Percentiles rank a stretch among this genome's conserved stretches.
phyloP scores from a whole-genome alignment of 73 alveolate genomes.

The Tetrahymena malaccensis region DNA sequence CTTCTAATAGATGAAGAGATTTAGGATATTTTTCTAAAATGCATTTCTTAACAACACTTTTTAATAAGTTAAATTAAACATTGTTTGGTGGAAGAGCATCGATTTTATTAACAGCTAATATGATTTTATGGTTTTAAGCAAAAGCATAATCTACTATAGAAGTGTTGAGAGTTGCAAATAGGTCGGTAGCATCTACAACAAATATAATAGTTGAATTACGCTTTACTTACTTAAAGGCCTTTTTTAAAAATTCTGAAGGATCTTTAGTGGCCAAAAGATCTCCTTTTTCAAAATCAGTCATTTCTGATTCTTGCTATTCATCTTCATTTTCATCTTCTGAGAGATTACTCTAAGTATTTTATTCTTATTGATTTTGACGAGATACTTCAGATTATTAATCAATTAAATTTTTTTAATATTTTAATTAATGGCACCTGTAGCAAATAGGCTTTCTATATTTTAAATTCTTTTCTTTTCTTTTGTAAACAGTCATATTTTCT shows the following conservation, averaged over 20 bases:
- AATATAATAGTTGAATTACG: not conserved
- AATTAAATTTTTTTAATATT: not conserved
- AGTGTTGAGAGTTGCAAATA: not conserved
- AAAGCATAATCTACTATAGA: not conserved
- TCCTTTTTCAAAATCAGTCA: not conserved
- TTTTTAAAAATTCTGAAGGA: not conserved
- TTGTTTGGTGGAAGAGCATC: not conserved
- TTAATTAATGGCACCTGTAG: not conserved
- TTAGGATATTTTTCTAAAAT: not conserved
- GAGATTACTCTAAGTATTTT: not conserved
- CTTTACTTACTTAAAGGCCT: not conserved
- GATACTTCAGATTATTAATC: not conserved
- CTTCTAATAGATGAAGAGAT: not conserved
- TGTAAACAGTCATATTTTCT: not conserved
- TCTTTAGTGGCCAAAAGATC: not conserved
- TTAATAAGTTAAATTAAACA: not conserved
- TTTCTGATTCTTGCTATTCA: not conserved
- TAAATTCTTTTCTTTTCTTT: not conserved
- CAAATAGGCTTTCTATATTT: not conserved
- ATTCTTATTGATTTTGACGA: not conserved
- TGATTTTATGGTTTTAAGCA: not conserved
- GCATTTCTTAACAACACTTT: not conserved
- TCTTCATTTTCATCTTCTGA: not conserved
- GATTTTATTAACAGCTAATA: not conserved
- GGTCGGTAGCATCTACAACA: not conserved